A percentile compares a stretch with the other conserved stretches of the same genome.
These are phyloP conservation scores for Macaranga tanarius DNA, from an alignment of 441 rosid genomes.

Conservation along the genomic window DNA sequence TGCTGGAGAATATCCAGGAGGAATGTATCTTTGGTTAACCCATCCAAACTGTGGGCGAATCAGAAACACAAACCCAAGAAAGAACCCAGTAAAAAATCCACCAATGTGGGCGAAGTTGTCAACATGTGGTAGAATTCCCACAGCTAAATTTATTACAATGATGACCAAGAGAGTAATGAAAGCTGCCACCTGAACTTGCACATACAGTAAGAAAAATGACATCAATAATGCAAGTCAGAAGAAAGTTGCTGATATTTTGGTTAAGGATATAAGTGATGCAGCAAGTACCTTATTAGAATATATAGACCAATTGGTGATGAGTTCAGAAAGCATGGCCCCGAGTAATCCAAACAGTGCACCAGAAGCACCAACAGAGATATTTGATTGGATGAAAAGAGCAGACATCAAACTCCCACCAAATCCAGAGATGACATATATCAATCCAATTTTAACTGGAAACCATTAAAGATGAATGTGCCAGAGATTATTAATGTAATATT, in stretches of 20 bases:
- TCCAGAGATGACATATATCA: conserved; percentile 75
- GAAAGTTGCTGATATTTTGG: neutral
- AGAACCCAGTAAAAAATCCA: conserved; percentile 76
- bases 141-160: conserved; percentile 68
- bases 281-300: conserved; percentile 64
- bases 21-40: conserved; percentile 49
- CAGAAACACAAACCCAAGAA: conserved; percentile 73
- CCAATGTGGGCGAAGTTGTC: conserved; percentile 93
- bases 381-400: conserved; percentile 71
- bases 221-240: neutral
- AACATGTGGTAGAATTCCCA: conserved; percentile 81
- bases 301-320: conserved; percentile 84
- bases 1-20: conserved; percentile 31
- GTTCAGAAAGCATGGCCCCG: conserved; percentile 91
- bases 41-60: conserved; percentile 84
- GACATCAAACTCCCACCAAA: conserved; percentile 90
- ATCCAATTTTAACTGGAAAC: conserved; percentile 60
- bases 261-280: conserved; percentile 4
- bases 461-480: conserved; percentile 19
- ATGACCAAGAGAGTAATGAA: conserved; percentile 58
- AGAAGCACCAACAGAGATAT: conserved; percentile 88
- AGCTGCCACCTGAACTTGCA: conserved; percentile 54
- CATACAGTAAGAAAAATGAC: neutral
- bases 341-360: conserved; percentile 90
- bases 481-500: neutral